A percentile compares a stretch with the other conserved stretches of the same genome.
Conservation (phyloP, 1,284 basidiomycete genomes). For the Cryptococcus sp. region DNA sequence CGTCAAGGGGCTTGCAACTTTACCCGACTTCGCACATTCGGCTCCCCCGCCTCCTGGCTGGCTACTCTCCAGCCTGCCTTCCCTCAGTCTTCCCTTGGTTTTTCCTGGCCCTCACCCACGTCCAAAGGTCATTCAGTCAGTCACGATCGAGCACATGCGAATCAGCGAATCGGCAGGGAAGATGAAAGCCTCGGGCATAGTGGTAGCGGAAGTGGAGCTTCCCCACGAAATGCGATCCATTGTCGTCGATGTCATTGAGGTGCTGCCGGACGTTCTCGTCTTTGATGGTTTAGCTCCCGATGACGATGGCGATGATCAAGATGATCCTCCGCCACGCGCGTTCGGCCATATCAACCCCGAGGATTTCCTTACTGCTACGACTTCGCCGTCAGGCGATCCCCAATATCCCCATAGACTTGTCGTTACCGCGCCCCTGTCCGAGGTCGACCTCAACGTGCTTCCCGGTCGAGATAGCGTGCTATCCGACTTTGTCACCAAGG, state of each 20-base stretch:
- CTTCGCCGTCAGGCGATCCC: slow-evolving; percentile 25
- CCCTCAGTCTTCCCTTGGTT: slow-evolving; percentile 34
- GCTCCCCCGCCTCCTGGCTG: slow-evolving; percentile 33
- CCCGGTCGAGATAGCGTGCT: slow-evolving; percentile 45
- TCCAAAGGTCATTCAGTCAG: slow-evolving; percentile 46
- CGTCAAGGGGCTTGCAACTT: slow-evolving; percentile 34
- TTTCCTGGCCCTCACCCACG: slow-evolving; percentile 49
- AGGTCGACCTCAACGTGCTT: slow-evolving; percentile 49
- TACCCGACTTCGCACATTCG: slow-evolving; percentile 23
- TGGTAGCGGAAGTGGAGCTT: slow-evolving; percentile 46
- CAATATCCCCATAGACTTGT: slow-evolving; percentile 28
- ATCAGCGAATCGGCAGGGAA: slow-evolving; percentile 40
- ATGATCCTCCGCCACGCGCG: slow-evolving; percentile 25
- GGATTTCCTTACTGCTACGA: slow-evolving; percentile 27
- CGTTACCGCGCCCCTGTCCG: slow-evolving; percentile 44
- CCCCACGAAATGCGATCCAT: slow-evolving; percentile 39
- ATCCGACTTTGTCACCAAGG: slow-evolving; percentile 50
- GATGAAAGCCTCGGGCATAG: slow-evolving; percentile 45
- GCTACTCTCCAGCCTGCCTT: slow-evolving; percentile 37
- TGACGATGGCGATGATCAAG: slow-evolving; percentile 17
- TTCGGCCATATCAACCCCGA: slow-evolving; percentile 39
- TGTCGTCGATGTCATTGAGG: slow-evolving; percentile 37
- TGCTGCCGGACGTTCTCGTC: slow-evolving; percentile 50
- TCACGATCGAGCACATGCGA: slow-evolving; percentile 52
- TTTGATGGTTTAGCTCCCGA: slow-evolving; percentile 43